These are phyloP conservation scores for Fusarium staphyleae DNA, from an alignment of 2,329 filamentous ascomycete genomes.

Conservation along the genomic window DNA sequence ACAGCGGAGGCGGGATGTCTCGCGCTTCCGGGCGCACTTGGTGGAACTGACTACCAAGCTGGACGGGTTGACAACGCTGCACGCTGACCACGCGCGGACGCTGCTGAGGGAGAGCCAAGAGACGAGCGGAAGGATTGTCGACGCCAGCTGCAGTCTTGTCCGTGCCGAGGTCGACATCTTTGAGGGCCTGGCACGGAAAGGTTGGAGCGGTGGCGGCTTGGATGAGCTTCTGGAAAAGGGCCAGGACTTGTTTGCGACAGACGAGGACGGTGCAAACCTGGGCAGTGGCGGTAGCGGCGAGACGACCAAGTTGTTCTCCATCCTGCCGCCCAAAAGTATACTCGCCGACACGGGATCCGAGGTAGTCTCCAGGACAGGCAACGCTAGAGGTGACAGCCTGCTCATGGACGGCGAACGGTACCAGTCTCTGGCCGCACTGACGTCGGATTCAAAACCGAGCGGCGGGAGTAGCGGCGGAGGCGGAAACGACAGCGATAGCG, in stretches of 20 bases:
- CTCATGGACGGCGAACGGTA: slow-evolving; percentile 61
- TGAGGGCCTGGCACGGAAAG: slow-evolving; percentile 70
- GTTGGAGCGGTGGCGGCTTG: slow-evolving; percentile 71
- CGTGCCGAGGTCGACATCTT: slow-evolving; percentile 75
- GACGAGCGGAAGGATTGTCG: slow-evolving; percentile 67
- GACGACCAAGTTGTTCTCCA: slow-evolving; percentile 65
- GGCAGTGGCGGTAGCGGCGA: slow-evolving; percentile 46
- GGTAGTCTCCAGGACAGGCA: slow-evolving; percentile 42
- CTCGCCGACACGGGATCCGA: slow-evolving; percentile 60
- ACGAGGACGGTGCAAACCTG: slow-evolving; percentile 46
- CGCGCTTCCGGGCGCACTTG: slow-evolving; percentile 66
- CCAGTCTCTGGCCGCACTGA: slow-evolving; percentile 63
- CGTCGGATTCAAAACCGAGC: slow-evolving; percentile 38
- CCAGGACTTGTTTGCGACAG: slow-evolving; percentile 64
- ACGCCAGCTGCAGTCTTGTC: slow-evolving; percentile 70
- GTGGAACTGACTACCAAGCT: slow-evolving; percentile 68
- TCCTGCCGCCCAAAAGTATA: slow-evolving; percentile 69
- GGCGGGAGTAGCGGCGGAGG: slow-evolving; percentile 39
- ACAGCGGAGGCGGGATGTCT: slow-evolving; percentile 66
- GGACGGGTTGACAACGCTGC: slow-evolving; percentile 67
- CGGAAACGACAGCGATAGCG: slow-evolving; percentile 58
- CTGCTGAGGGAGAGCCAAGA: slow-evolving; percentile 70
- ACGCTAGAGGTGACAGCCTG: slow-evolving; percentile 62
- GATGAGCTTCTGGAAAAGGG: slow-evolving; percentile 71
- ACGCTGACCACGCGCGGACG: slow-evolving; percentile 66